Percentiles rank a stretch among this genome's conserved stretches.
These are phyloP conservation scores for Sphaerulina populicola DNA, from an alignment of 2,329 filamentous ascomycete species.

Conservation along the genomic window DNA sequence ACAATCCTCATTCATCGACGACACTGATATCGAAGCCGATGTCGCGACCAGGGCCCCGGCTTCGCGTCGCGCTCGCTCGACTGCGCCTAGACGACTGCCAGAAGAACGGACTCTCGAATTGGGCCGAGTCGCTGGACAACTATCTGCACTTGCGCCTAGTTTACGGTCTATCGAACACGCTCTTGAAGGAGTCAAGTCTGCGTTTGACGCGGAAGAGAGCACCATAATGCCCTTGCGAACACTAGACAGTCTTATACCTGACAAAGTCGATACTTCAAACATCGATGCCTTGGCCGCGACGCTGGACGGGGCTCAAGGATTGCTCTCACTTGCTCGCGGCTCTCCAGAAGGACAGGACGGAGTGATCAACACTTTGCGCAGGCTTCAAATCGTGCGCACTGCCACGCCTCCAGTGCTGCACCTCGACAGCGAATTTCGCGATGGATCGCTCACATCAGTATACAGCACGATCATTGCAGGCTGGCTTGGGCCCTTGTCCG, in stretches of 20 bases:
- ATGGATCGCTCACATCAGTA: slow-evolving; percentile 2
- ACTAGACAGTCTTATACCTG: slow-evolving; percentile 2
- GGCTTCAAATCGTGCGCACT: neutral
- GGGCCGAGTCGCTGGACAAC: neutral
- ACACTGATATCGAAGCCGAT: neutral
- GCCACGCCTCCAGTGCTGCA: neutral
- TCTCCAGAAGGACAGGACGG: neutral
- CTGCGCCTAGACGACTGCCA: neutral
- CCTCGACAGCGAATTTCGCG: neutral
- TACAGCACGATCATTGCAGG: slow-evolving; percentile 23
- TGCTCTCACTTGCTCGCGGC: neutral
- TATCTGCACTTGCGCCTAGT: neutral
- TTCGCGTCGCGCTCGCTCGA: neutral
- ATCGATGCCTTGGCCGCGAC: neutral
- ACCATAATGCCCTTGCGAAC: slow-evolving; percentile 9
- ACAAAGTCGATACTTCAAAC: neutral
- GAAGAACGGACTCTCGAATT: neutral
- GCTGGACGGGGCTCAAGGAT: neutral
- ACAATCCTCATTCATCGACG: neutral
- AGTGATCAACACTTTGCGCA: neutral
- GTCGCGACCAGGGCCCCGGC: neutral
- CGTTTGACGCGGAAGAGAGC: slow-evolving; percentile 21
- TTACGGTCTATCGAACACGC: neutral
- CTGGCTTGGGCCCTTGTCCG: slow-evolving; percentile 24
- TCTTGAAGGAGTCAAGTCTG: slow-evolving; percentile 23